Base-by-base conservation (phyloP, 371 early-diverging fungal species). In the Umbelopsis sp. region DNA sequence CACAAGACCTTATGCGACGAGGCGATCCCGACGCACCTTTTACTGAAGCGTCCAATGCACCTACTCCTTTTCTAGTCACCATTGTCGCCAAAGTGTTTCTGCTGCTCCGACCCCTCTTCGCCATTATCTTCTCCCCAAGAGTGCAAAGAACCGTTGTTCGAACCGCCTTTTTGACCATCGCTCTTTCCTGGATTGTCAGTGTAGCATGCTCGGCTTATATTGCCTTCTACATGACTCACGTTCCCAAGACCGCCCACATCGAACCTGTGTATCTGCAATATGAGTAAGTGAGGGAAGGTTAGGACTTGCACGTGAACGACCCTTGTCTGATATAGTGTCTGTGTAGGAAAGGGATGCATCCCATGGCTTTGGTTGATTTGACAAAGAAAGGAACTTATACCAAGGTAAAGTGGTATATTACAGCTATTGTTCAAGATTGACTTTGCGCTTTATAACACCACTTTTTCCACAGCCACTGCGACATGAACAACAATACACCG, bases 251-350 rank as follows among this genome's bases (percentile, higher is more conserved):
- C 4, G 70, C 77, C 0, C 81, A 81, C 66, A 67, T 75, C 10
- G 81, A 82, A 37, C 81, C 82, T 44, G 75, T 84, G 25, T 82
- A 70, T 44, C 77, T 82, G 53, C 82, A 82, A 48, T 82, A 82
- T 63, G 65, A 66, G 45, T 41, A 69, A 24, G 45, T 45, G 8
- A 41, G 51, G 44, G 50, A 50, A 73, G 24, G 67, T 63, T 63
- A 44, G 72, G 67, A 22, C 11, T 20, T 52, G 18, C 52, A 50
- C 22, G 67, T 35, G 50, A 63, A 18, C 67, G 10, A 63, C 41
- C 22, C 16, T 63, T 16, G 67, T 29, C 52, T 22, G 52, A 16
- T 44, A 41, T 8, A 18, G 48, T n/a, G 11, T 11, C 65, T 11
- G 24, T 24, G 48, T 22, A 65, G 66, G 18, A 46, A 32, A n/a